A percentile compares a stretch with the other conserved stretches of the same genome.
These are phyloP conservation scores for Pichia sp. DNA, from an alignment of 1,139 yeast species.

Conservation along the genomic window DNA sequence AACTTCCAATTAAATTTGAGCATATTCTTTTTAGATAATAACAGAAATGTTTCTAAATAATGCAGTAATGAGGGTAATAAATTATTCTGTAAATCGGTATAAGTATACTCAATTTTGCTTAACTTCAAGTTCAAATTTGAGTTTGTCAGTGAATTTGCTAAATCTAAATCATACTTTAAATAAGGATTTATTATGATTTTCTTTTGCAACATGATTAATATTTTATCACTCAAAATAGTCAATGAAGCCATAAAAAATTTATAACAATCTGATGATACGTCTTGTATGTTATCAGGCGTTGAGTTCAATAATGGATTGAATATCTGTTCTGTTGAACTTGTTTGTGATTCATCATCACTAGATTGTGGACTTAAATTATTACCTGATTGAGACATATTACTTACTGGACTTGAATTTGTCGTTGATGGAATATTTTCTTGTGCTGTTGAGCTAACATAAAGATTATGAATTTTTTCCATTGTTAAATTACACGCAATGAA, in stretches of 20 bases:
- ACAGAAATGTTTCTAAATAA: slow-evolving; percentile 47
- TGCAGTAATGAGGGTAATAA: slow-evolving; percentile 53
- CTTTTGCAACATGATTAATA: slow-evolving; percentile 48
- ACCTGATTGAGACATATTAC: not conserved
- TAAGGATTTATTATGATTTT: slow-evolving; percentile 34
- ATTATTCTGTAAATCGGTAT: slow-evolving; percentile 46
- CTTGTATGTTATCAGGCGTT: not conserved
- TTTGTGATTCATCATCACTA: not conserved
- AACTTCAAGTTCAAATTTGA: slow-evolving; percentile 32
- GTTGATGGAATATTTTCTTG: slow-evolving; percentile 10
- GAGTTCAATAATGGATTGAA: not conserved
- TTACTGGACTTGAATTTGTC: not conserved
- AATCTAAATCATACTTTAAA: slow-evolving; percentile 13
- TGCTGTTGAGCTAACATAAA: slow-evolving; percentile 12
- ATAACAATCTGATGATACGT: slow-evolving; percentile 28
- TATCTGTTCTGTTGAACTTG: not conserved
- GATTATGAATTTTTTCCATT: slow-evolving; percentile 26
- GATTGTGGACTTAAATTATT: not conserved
- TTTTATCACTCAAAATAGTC: slow-evolving; percentile 50
- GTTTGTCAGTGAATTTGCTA: slow-evolving; percentile 31
- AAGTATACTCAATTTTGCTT: slow-evolving; percentile 34
- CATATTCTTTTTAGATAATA: slow-evolving; percentile 33
- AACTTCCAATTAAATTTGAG: slow-evolving; percentile 51
- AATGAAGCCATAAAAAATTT: slow-evolving; percentile 43
- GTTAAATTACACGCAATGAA: slow-evolving; percentile 45